phyloP scores from a whole-genome alignment of 202 grass and related monocot species.

The Musa balbisiana region DNA sequence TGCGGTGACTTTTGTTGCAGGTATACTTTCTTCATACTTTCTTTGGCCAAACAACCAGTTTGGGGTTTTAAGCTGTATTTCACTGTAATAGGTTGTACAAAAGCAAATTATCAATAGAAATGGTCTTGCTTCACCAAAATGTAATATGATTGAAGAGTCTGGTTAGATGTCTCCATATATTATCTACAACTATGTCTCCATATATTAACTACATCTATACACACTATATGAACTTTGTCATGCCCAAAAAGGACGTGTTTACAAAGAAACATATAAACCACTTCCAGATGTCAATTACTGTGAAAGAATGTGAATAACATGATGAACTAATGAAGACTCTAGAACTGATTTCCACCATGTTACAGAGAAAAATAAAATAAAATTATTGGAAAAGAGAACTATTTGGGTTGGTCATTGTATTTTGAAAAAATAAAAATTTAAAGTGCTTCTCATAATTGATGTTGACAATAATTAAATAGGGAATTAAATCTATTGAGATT shows the following conservation, averaged over 20 bases:
- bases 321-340: not conserved
- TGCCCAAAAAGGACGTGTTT: not conserved
- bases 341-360: not conserved
- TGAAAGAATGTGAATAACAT: not conserved
- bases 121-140: conserved; percentile 7
- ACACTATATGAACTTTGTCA: no score
- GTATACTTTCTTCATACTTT: conserved; percentile 54
- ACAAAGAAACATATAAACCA: not conserved
- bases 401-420: no score
- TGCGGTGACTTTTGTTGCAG: conserved; percentile 25
- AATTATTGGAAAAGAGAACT: not conserved
- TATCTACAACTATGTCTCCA: not conserved
- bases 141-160: conserved; percentile 26
- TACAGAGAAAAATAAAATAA: not conserved
- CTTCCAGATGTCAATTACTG: not conserved
- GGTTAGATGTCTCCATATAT: not conserved
- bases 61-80: conserved; percentile 88
- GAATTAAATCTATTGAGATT: no score
- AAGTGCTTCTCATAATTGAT: no score
- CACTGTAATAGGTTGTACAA: conserved; percentile 24
- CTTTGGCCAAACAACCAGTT: conserved; percentile 98
- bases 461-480: no score
- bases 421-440: no score
- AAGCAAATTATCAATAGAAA: not conserved
- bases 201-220: not conserved